Percentiles rank a stretch among this genome's conserved stretches.
phyloP scores from a whole-genome alignment of 805 yeast species.

The Lipomyces mesembrius region DNA sequence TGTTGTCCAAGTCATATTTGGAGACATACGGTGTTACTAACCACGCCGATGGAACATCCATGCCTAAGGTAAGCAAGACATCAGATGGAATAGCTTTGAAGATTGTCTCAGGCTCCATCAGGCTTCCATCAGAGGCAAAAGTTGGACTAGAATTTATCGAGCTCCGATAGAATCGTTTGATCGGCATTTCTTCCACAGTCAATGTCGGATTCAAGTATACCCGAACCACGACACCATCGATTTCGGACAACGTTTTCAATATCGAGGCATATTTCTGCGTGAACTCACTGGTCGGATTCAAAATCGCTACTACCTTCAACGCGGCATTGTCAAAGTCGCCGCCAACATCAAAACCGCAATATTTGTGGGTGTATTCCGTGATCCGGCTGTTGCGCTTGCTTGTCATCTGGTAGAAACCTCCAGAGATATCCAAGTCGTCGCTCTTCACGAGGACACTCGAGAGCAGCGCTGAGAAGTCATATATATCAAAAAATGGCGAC shows the following conservation, averaged over 20 bases:
- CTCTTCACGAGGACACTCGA: constrained; percentile 14
- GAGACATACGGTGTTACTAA: constrained; percentile 58
- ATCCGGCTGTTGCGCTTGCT: constrained; percentile 18
- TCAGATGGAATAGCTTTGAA: constrained; percentile 59
- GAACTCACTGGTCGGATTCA: constrained; percentile 74
- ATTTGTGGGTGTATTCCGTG: constrained; percentile 10
- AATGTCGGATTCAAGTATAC: constrained; percentile 63
- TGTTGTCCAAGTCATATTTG: constrained; percentile 65
- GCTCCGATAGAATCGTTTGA: constrained; percentile 64
- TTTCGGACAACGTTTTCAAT: constrained; percentile 47
- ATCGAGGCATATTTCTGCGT: constrained; percentile 67
- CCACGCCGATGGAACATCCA: constrained; percentile 73
- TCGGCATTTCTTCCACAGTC: constrained; percentile 50
- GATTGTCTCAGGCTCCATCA: constrained; percentile 41
- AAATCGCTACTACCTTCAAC: constrained; percentile 61
- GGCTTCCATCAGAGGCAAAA: constrained; percentile 44
- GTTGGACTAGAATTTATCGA: constrained; percentile 47
- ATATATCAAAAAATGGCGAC: background rate
- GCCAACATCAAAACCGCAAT: constrained; percentile 37
- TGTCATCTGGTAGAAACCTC: constrained; percentile 14
- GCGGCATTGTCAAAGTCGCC: constrained; percentile 44
- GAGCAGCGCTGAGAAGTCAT: constrained; percentile 25
- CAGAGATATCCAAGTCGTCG: constrained; percentile 18
- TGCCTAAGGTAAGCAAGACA: constrained; percentile 57
- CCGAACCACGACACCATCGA: constrained; percentile 58